Conservation (phyloP, 345 rosid genomes). For the Erucastrum elatum region DNA sequence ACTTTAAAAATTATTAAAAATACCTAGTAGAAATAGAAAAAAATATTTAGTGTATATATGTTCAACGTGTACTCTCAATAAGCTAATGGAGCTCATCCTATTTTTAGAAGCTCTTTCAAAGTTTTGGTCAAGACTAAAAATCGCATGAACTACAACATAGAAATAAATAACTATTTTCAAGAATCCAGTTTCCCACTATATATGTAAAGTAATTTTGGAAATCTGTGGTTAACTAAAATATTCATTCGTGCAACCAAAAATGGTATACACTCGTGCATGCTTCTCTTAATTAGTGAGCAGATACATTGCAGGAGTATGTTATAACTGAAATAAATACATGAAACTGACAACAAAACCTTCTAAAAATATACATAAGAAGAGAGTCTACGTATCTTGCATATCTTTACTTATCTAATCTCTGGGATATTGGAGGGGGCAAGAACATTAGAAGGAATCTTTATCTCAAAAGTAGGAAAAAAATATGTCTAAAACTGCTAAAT, state of each 20-base stretch:
- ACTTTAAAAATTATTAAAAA: too few species aligned
- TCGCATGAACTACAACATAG: slow-evolving; percentile 14
- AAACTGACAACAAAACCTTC: slow-evolving; percentile 22
- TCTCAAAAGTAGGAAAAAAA: slow-evolving; percentile 20
- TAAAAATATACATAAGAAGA: slow-evolving; percentile 8
- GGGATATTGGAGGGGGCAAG: slow-evolving; percentile 29
- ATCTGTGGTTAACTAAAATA: slow-evolving; percentile 1
- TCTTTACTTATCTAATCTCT: slow-evolving; percentile 28
- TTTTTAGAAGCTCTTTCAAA: background rate
- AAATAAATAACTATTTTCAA: background rate
- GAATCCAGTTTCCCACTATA: slow-evolving; percentile 1
- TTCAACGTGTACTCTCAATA: background rate
- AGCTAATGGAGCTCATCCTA: background rate
- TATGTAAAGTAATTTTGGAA: slow-evolving; percentile 5
- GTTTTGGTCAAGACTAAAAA: slow-evolving; percentile 3
- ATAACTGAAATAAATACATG: slow-evolving; percentile 5
- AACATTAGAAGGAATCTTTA: slow-evolving; percentile 32
- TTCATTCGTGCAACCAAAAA: slow-evolving; percentile 24
- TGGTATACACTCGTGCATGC: slow-evolving; percentile 26
- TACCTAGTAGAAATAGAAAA: too few species aligned
- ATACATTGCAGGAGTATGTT: slow-evolving; percentile 28
- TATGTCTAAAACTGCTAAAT: slow-evolving; percentile 21
- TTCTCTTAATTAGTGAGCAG: slow-evolving; percentile 19
- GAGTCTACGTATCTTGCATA: slow-evolving; percentile 19
- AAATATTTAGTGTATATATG: background rate